These are phyloP conservation scores for Acorus gramineus DNA, from an alignment of 106 monocot genomes.

Conservation along the genomic window DNA sequence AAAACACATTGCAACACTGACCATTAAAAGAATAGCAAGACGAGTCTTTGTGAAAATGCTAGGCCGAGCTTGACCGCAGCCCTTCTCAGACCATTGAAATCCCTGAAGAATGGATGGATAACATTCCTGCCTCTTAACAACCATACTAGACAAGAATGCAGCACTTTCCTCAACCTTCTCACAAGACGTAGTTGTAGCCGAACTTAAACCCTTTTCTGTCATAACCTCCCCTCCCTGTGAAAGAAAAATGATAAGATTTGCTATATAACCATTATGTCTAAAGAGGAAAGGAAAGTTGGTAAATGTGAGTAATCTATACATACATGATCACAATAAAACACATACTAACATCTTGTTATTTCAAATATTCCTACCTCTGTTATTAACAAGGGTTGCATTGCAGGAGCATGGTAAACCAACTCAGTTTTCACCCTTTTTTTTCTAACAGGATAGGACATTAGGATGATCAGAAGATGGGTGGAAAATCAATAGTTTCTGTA, in stretches of 20 bases:
- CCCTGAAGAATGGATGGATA: background rate
- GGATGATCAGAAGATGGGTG: too few species aligned
- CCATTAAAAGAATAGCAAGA: slow-evolving; percentile 26
- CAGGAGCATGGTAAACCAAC: too few species aligned
- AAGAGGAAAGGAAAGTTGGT: background rate
- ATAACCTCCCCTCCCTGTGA: background rate
- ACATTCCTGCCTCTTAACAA: slow-evolving; percentile 5
- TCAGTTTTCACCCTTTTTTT: too few species aligned
- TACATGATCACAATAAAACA: too few species aligned
- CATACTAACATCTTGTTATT: too few species aligned
- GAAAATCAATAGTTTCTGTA: too few species aligned
- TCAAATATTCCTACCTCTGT: too few species aligned
- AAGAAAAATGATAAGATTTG: background rate
- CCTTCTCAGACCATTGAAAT: slow-evolving; percentile 14
- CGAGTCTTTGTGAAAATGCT: slow-evolving; percentile 16
- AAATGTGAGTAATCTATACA: too few species aligned
- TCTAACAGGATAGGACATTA: too few species aligned
- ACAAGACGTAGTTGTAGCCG: slow-evolving; percentile 6
- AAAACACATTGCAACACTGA: slow-evolving; percentile 46
- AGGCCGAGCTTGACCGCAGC: slow-evolving; percentile 11
- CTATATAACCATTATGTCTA: background rate
- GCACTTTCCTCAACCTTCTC: slow-evolving; percentile 16
- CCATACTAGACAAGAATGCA: slow-evolving; percentile 18
- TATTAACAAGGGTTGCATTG: too few species aligned
- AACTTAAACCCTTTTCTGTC: background rate